Conservation (phyloP, 2,329 filamentous ascomycete species). For the Microcyclospora pomicola region DNA sequence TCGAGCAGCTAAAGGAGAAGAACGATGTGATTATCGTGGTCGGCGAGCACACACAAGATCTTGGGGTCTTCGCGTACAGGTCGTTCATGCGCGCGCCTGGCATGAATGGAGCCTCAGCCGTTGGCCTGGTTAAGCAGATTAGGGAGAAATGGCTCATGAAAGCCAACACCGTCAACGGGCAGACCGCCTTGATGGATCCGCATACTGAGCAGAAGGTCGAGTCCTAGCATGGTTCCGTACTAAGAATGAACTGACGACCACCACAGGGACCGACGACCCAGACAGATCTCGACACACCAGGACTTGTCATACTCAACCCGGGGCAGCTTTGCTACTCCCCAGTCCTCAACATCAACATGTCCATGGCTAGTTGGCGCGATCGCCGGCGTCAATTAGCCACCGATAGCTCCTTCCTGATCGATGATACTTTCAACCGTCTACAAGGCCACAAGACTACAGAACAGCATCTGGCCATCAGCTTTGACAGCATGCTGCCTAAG, state of each 20-base stretch:
- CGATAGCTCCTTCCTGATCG: slow-evolving; percentile 40
- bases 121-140: slow-evolving; percentile 46
- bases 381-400: slow-evolving; percentile 46
- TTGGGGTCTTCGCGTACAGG: slow-evolving; percentile 62
- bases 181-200: too few relatives aligned
- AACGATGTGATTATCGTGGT: slow-evolving; percentile 56
- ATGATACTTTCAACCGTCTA: slow-evolving; percentile 46
- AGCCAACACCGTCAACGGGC: neutral
- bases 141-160: slow-evolving; percentile 5
- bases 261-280: neutral
- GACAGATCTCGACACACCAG: slow-evolving; percentile 27
- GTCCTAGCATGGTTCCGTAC: too few relatives aligned
- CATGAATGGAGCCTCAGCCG: slow-evolving; percentile 54
- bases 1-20: slow-evolving; percentile 38
- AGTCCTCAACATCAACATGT: slow-evolving; percentile 46
- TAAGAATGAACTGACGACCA: too few relatives aligned
- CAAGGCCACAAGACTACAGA: slow-evolving; percentile 40
- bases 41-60: slow-evolving; percentile 56
- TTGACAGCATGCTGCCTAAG: slow-evolving; percentile 45
- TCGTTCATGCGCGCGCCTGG: slow-evolving; percentile 49
- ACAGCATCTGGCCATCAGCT: slow-evolving; percentile 54
- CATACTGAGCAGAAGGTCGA: too few relatives aligned
- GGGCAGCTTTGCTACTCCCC: slow-evolving; percentile 69
- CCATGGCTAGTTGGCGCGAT: slow-evolving; percentile 40
- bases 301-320: slow-evolving; percentile 62